Base-by-base conservation (phyloP, 148 eudicot species). In the Rheum nobile region DNA sequence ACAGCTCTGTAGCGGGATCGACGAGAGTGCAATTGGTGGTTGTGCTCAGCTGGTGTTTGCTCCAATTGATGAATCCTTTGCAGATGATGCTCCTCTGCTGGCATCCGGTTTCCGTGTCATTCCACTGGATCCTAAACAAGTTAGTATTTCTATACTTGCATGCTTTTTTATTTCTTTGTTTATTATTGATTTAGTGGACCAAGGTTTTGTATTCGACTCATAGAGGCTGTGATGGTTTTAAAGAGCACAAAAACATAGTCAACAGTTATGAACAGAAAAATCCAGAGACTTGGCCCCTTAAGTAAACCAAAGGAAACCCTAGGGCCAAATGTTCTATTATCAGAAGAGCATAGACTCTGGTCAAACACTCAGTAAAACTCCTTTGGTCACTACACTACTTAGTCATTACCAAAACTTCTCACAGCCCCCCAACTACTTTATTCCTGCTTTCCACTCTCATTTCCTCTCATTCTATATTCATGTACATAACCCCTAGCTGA, bases 41-140 rank as follows among this genome's bases (percentile, higher is more conserved):
- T 85, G 86, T 76, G 84, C 90, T 44, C 86, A 87, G 74, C 90
- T 87, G 47, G 85, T 87, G 72, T 87, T 85, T 82, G 88, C 90
- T 65, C 88, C 90, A n/a, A 87, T 87, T 55, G 90, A 87, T 47
- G 90, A 87, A 77, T 79, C 84, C 12, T 85, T 82, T 71, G 86
- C 85, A 2, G 90, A 87, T 75, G 90, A 87, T 83, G 88, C 84
- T 68, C 88, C 83, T 21, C 39, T 87, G 74, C 81, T 87, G 48
- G 86, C 90, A 41, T 87, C 90, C 7, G 90, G 90, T 28, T 87
- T 87, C 75, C 88, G 90, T 55, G 85, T 87, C 46, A 87, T 87
- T 37, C 85, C 88, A 2, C 55, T 87, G 83, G 88, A 85, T 72
- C 74, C 88, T 74, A 85, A 84, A 87, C 74, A 85, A 85, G 91